Base-by-base conservation (phyloP, 1,284 basidiomycete species). In the Porphyrellus sp. region DNA sequence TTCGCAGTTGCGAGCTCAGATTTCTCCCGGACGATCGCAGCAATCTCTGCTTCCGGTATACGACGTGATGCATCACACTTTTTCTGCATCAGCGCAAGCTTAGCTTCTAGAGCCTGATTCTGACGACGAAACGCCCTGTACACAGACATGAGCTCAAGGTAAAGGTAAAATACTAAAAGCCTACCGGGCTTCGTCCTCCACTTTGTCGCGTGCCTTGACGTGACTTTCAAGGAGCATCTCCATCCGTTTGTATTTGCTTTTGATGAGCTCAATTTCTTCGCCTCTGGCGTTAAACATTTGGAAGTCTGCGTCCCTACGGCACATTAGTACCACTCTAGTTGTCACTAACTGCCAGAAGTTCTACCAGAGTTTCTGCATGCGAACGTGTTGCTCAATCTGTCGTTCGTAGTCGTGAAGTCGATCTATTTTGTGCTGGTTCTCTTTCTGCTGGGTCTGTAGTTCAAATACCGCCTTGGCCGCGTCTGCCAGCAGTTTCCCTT, bases 391-490 rank as follows among this genome's bases (percentile, higher is more conserved):
- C 41, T 87, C 82, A 38, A 92, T 86, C 59, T 85, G 81, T 47
- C 73, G 74, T 63, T 88, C 88, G 52, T 89, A 90, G 62, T 89
- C 86, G 54, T 77, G 72, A 42, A 90, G 68, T 9, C 85, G 76
- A 54, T 88, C 82, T 24, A 91, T 77, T 62, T 89, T 89, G 64
- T 85, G 85, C 53, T 84, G 80, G 38, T 75, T 83, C 65, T 84
- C 86, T 63, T 87, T 89, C 60, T 76, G 77, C 59, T 81, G 75
- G 4, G 84, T 88, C 65, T 83, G 72, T 21, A 90, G 70, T 41
- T 77, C 72, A 58, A 85, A 86, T 1, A 86, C 78, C 18, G 79
- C 70, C 43, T 79, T 74, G 13, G 74, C 74, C 8, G 86, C 85
- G 18, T 82, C 81, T 0, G 78, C 80, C 23, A 91, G 69, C 12